A percentile compares a stretch with the other conserved stretches of the same genome.
phyloP scores from a whole-genome alignment of 1,284 basidiomycete genomes.

The Ustilago tritici region DNA sequence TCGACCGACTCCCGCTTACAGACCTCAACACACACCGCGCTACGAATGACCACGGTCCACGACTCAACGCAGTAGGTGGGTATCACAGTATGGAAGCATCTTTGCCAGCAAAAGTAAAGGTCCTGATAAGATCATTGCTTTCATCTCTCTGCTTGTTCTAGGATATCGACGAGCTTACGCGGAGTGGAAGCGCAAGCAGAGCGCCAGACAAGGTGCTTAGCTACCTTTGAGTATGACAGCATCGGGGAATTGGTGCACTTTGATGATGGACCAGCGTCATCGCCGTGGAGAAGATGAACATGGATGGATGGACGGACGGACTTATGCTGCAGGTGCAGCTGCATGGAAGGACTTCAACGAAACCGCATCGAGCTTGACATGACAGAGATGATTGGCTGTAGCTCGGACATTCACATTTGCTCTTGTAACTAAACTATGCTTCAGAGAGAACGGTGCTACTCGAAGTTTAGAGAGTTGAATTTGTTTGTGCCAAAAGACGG shows the following conservation, averaged over 20 bases:
- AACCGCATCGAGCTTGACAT: constrained; percentile 24
- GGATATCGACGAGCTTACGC: constrained; percentile 38
- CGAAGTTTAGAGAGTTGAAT: neutral
- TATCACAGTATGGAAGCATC: neutral
- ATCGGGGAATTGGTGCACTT: neutral
- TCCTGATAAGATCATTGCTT: constrained; percentile 1
- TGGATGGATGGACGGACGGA: constrained; percentile 10
- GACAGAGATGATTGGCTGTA: neutral
- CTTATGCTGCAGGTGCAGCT: constrained; percentile 2
- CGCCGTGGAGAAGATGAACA: constrained; percentile 20
- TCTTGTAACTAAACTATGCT: neutral
- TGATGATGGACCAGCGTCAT: neutral
- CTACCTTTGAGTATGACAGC: neutral
- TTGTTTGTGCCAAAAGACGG: constrained; percentile 9
- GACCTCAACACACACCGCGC: constrained; percentile 53
- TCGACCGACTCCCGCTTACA: constrained; percentile 5
- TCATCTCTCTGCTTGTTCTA: neutral
- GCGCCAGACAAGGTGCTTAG: constrained; percentile 2
- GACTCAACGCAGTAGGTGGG: constrained; percentile 49
- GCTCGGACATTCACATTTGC: neutral
- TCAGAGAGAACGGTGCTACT: neutral
- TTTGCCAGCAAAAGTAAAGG: neutral
- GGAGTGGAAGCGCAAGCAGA: constrained; percentile 22
- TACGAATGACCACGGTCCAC: constrained; percentile 43
- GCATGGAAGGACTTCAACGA: constrained; percentile 7